Base-by-base conservation (phyloP, 2,329 filamentous ascomycete species). In the Diaporthe australafricana region DNA sequence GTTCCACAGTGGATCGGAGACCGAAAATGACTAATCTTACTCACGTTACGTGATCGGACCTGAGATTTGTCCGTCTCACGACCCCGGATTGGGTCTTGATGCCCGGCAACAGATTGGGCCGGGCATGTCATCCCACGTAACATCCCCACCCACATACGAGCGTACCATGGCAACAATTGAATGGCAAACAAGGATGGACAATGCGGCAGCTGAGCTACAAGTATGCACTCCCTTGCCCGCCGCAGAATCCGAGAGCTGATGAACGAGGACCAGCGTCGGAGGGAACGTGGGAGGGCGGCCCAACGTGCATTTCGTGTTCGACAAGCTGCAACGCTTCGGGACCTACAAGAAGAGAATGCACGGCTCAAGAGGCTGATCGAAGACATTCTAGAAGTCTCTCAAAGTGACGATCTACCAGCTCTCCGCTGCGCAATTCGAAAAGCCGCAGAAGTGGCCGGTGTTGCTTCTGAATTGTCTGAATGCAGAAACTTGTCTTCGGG, bases 271-370 rank as follows among this genome's bases (percentile, higher is more conserved):
- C 22, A 68, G 65, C 65, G 65, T 16, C 65, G 65, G 35, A 68
- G 65, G 50, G 65, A 68, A 20, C 48, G 65, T 17, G 65, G 48
- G 16, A 68, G 35, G 50, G 12, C 55, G 20, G 55, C 65, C 48
- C 65, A 68, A 35, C 65, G 65, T 7, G 65, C 65, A 12, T 68
- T 68, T 16, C 65, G 65, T 9, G 45, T 17, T 55, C 65, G 65
- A 55, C 65, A 68, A 55, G 48, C 65, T n/a, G 30, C 35, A 3
- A 55, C 35, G 5, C 65, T 68, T 5, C 50, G 50, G 17, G 50
- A 55, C n/a, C 48, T 55, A 25, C 22, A 22, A 55, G 65, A 55
- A 25, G 50, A 68, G 27, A 68, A 55, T 5, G 9, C 22, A 55
- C 25, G 65, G 3, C 65, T 68, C 22, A 68, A 68, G 14, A 27